These are phyloP conservation scores for Entrophospora sp. DNA, from an alignment of 192 early-diverging fungal species.

Conservation along the genomic window DNA sequence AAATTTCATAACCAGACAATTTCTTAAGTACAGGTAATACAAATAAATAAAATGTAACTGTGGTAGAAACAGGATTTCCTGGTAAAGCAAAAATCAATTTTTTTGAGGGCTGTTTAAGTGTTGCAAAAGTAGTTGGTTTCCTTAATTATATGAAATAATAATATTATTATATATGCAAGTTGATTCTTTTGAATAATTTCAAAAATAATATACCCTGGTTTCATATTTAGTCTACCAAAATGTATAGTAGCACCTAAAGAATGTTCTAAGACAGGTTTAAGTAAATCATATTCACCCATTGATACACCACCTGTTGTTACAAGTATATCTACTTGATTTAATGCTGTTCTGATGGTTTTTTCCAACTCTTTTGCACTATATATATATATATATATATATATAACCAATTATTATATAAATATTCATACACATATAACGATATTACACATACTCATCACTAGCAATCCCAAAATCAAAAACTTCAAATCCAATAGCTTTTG, in stretches of 20 bases:
- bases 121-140: constrained; percentile 94
- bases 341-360: constrained; percentile 31
- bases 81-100: constrained; percentile 83
- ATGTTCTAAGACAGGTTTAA: constrained; percentile 81
- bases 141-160: constrained; percentile 29
- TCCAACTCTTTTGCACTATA: constrained; percentile 48
- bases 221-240: constrained; percentile 88
- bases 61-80: constrained; percentile 90
- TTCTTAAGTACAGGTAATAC: constrained; percentile 75
- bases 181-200: not conserved
- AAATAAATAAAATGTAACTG: constrained; percentile 86
- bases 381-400: not conserved
- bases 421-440: not conserved
- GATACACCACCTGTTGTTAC: constrained; percentile 93
- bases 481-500: constrained; percentile 53
- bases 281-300: constrained; percentile 94
- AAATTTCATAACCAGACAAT: constrained; percentile 56
- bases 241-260: constrained; percentile 67
- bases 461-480: constrained; percentile 68
- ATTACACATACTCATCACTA: constrained; percentile 45
- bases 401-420: too few relatives aligned
- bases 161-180: not conserved
- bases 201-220: constrained; percentile 59
- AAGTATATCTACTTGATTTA: constrained; percentile 61
- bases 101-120: constrained; percentile 25